Evolutionary conservation across 768 basidiomycete genomes (phyloP).

Genomic region (Cystofilobasidium capitatum): DNA sequence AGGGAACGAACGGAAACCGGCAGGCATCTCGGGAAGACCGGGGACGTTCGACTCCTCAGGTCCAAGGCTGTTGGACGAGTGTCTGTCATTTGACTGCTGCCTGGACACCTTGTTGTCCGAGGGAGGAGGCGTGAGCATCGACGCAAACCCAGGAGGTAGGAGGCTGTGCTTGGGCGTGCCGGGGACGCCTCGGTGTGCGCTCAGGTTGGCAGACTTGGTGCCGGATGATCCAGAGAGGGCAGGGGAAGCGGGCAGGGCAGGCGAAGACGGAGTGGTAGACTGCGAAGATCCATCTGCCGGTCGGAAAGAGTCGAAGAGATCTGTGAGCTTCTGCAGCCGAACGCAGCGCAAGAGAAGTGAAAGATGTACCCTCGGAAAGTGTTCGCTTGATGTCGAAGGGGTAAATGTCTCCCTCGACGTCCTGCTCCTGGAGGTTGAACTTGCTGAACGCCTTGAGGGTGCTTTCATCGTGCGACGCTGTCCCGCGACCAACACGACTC

Average conservation of each 20-base stretch:
- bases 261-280: constrained; percentile 11
- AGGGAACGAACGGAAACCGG: constrained; percentile 6
- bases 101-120: not conserved
- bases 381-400: not conserved
- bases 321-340: not conserved
- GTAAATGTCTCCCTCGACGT: not conserved
- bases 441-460: not conserved
- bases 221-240: not conserved
- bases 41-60: not conserved
- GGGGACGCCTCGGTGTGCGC: not conserved
- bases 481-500: not conserved
- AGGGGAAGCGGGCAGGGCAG: not conserved
- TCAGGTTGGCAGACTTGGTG: not conserved
- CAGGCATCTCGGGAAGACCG: not conserved
- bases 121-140: constrained; percentile 3
- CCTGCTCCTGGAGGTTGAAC: not conserved
- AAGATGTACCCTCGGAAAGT: not conserved
- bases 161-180: constrained; percentile 6
- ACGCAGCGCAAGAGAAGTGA: not conserved
- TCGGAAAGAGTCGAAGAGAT: not conserved
- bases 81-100: not conserved
- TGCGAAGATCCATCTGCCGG: constrained; percentile 1
- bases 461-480: not conserved
- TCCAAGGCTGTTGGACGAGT: too few species aligned
- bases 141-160: not conserved